Evolutionary conservation across 352 stramenopile genomes (phyloP).

Genomic region (Nothophytophthora sp.): DNA sequence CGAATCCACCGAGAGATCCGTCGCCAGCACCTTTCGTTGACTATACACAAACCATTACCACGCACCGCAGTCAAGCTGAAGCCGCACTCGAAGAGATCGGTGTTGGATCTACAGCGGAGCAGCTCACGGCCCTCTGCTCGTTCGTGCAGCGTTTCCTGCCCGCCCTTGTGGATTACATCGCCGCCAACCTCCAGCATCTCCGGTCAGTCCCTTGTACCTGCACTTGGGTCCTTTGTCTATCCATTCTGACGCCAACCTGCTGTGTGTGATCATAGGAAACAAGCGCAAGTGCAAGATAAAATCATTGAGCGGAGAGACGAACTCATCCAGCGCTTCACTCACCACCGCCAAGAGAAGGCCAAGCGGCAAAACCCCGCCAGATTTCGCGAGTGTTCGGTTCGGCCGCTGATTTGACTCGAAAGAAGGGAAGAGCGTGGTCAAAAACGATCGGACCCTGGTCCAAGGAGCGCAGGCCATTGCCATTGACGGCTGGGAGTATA

Average conservation of each 20-base stretch:
- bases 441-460: no score
- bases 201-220: constrained; percentile 14
- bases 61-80: constrained; percentile 12
- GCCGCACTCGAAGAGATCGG: constrained; percentile 8
- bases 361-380: constrained; percentile 39
- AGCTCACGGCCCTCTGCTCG: constrained; percentile 24
- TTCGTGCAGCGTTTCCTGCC: constrained; percentile 29
- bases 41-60: constrained; percentile 9
- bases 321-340: constrained; percentile 55
- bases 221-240: not conserved
- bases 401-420: constrained; percentile 29
- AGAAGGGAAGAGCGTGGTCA: no score
- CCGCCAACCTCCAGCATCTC: constrained; percentile 25
- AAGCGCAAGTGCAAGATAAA: constrained; percentile 39
- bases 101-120: constrained; percentile 13
- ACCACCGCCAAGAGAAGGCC: constrained; percentile 52
- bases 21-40: constrained; percentile 2
- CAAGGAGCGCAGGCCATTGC: no score
- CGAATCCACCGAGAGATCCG: not conserved
- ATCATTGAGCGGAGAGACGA: constrained; percentile 64
- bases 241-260: constrained; percentile 3
- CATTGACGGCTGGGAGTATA: no score
- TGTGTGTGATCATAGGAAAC: constrained; percentile 28
- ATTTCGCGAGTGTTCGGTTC: constrained; percentile 53
- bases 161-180: constrained; percentile 20